Percentiles rank a stretch among this genome's conserved stretches.
Conservation (phyloP, 768 basidiomycete species). For the Mycena haematopus region DNA sequence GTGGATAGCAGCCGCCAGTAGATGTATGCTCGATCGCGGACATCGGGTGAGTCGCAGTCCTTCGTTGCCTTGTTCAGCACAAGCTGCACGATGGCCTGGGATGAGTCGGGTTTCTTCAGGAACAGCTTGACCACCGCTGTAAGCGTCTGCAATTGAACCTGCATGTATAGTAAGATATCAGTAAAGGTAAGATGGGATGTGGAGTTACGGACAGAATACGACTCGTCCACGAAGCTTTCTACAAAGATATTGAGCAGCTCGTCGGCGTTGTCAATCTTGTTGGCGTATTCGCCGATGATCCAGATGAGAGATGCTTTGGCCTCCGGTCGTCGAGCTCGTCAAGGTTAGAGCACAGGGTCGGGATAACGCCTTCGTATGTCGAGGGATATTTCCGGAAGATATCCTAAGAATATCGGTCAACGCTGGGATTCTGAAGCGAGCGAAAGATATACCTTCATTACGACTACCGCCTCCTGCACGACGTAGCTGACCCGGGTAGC, state of each 20-base stretch:
- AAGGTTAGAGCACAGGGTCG: slow-evolving; percentile 90
- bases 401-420: slow-evolving; percentile 59
- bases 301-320: slow-evolving; percentile 98
- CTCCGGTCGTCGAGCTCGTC: slow-evolving; percentile 99
- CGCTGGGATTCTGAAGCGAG: neutral
- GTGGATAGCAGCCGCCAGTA: slow-evolving; percentile 97
- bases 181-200: neutral
- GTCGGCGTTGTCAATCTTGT: slow-evolving; percentile 97
- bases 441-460: slow-evolving; percentile 83
- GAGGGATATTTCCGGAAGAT: slow-evolving; percentile 98
- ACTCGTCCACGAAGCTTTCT: slow-evolving; percentile 94
- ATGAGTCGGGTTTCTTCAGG: slow-evolving; percentile 92
- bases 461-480: slow-evolving; percentile 97
- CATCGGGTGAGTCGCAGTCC: slow-evolving; percentile 96
- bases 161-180: neutral
- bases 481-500: slow-evolving; percentile 95
- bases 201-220: slow-evolving; percentile 60
- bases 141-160: slow-evolving; percentile 80
- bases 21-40: slow-evolving; percentile 96
- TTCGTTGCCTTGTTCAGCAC: slow-evolving; percentile 95
- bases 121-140: slow-evolving; percentile 98
- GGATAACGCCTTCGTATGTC: slow-evolving; percentile 98
- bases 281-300: slow-evolving; percentile 99
- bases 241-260: slow-evolving; percentile 91
- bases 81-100: slow-evolving; percentile 89